Evolutionary conservation across 208 protist species (phyloP).

Genomic region (Entamoeba moshkovskii): DNA sequence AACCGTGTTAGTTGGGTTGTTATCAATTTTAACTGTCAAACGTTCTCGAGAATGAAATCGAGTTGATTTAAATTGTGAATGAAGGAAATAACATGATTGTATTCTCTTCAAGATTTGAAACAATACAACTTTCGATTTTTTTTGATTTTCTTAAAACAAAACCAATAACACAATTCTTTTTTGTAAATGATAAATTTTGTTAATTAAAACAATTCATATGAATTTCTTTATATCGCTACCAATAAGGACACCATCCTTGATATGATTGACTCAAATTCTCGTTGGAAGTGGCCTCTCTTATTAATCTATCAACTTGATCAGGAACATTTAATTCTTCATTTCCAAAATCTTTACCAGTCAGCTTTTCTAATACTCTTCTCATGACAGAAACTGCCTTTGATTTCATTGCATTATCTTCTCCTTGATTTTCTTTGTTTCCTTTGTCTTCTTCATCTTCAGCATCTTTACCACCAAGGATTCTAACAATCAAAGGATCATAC

Average conservation of each 20-base stretch:
- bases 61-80: no score
- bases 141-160: no score
- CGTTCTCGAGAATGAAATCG: no score
- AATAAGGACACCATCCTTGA: conserved; percentile 94
- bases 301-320: conserved; percentile 36
- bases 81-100: no score
- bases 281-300: conserved; percentile 74
- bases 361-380: conserved; percentile 83
- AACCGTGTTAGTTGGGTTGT: no score
- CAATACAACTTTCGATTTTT: no score
- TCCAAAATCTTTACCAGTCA: conserved; percentile 85
- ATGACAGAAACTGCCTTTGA: conserved; percentile 76
- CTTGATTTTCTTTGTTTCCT: conserved; percentile 24
- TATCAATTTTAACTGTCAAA: no score
- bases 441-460: background rate
- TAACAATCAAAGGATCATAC: conserved; percentile 98
- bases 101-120: no score
- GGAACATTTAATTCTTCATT: conserved; percentile 35
- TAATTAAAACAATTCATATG: no score
- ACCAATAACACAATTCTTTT: no score
- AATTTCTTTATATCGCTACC: conserved; percentile 47
- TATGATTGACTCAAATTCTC: conserved; percentile 95
- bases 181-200: no score
- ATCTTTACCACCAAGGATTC: conserved; percentile 50
- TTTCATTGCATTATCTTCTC: conserved; percentile 44